Base-by-base conservation (phyloP, 306 rosid genomes). In the Prosopis cineraria region DNA sequence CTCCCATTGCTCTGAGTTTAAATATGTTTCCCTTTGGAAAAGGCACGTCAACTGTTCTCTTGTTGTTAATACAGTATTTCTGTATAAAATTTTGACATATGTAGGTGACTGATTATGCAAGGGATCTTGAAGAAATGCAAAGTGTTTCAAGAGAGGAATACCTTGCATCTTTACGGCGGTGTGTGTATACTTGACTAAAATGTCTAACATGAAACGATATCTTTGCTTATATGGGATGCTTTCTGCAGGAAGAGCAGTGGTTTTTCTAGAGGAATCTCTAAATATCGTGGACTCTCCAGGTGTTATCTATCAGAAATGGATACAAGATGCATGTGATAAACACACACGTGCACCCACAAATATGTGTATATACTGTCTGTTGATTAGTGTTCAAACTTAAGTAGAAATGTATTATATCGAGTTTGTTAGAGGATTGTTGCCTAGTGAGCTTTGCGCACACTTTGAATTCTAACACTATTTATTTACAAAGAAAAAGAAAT, bases 51-150 rank as follows among this genome's bases (percentile, higher is more conserved):
- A 24, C 10, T 55, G 37, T 56, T 53, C 62, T 40, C 45, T 58
- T 20, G 37, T 13, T 7, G 37, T 31, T 56, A 55, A 13, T 63
- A 39, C 36, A 3, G 58, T 30, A 48, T 47, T 78, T 72, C 67
- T 40, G 53, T 40, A 22, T 24, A 13, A 22, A 75, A 66, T 47
- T 63, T 56, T 50, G 52, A 50, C 29, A 1, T 29, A 41, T 70
- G 39, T 81, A 91, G 96, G 90, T 89, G 74, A 91, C 91, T 63
- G 96, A 91, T 78, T 91, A 91, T 85, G 60, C 93, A 34, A 84
- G 96, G 70, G 96, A 91, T 84, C 93, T 91, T 27, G 96, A 91
- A 78, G 96, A 91, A 81, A 88, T 91, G 96, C 91, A 91, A 72
- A 91, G 78, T 79, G 80, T 89, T 44, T 85, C 96, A 5, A 85